A percentile compares a stretch with the other conserved stretches of the same genome.
Evolutionary conservation across 306 rosid species (phyloP).

Genomic region (Herpetospermum pedunculosum): DNA sequence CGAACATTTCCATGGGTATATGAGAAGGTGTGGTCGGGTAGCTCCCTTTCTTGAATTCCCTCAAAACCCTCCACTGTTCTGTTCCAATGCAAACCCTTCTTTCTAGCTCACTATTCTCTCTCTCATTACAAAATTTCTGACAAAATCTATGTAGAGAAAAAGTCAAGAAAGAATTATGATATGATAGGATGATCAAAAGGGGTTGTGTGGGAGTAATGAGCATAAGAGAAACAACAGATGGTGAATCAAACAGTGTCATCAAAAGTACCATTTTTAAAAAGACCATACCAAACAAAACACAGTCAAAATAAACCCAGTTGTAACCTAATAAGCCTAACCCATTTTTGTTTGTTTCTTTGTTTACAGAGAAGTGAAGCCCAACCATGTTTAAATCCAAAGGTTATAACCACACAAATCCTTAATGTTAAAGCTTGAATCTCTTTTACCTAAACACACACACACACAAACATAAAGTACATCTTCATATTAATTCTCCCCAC

Average conservation of each 20-base stretch:
- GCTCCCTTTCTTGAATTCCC: neutral
- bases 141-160: constrained; percentile 2
- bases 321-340: too few relatives aligned
- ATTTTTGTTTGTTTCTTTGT: too few relatives aligned
- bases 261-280: neutral
- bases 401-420: neutral
- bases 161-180: constrained; percentile 9
- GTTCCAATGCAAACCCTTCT: neutral
- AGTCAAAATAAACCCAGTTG: neutral
- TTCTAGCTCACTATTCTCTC: constrained; percentile 5
- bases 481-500: neutral
- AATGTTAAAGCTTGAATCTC: neutral
- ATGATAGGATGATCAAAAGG: neutral
- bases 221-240: neutral
- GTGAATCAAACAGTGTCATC: constrained; percentile 4
- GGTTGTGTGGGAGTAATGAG: neutral
- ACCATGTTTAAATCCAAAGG: neutral
- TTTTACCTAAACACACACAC: neutral
- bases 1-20: constrained; percentile 6
- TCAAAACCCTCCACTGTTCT: constrained; percentile 4
- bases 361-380: too few relatives aligned
- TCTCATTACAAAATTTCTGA: neutral
- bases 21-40: constrained; percentile 6
- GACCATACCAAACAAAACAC: neutral
- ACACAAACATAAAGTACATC: neutral